phyloP scores from a whole-genome alignment of 1,139 yeast species.

The Blastobotrys arbuscula region DNA sequence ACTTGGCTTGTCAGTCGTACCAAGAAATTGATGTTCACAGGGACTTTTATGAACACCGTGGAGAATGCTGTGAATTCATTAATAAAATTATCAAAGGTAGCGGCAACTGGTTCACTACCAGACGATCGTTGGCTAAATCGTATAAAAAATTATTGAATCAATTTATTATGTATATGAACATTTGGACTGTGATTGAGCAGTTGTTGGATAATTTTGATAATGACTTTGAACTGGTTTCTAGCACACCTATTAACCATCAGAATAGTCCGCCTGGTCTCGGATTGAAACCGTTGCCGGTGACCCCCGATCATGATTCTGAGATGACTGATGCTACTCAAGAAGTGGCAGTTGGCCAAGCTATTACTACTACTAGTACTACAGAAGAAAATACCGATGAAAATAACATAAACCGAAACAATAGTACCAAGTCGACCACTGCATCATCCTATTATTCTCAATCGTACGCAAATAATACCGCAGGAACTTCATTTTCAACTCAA shows the following conservation, averaged over 20 bases:
- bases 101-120: conserved; percentile 9
- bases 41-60: conserved; percentile 68
- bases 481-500: neutral
- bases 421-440: neutral
- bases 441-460: neutral
- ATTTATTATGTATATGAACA: neutral
- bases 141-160: neutral
- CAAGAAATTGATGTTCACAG: conserved; percentile 59
- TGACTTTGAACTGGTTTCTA: neutral
- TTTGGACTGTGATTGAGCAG: neutral
- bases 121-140: conserved; percentile 7
- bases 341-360: neutral
- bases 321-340: neutral
- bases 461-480: neutral
- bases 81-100: conserved; percentile 11
- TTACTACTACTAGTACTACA: neutral
- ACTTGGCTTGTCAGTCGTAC: conserved; percentile 59
- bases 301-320: neutral
- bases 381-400: neutral
- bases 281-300: neutral
- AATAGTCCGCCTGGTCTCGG: neutral
- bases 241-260: neutral
- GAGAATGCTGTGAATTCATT: conserved; percentile 32
- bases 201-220: neutral
- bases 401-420: neutral